Conservation (phyloP, 192 early-diverging fungal species). For the Backusella luteola region DNA sequence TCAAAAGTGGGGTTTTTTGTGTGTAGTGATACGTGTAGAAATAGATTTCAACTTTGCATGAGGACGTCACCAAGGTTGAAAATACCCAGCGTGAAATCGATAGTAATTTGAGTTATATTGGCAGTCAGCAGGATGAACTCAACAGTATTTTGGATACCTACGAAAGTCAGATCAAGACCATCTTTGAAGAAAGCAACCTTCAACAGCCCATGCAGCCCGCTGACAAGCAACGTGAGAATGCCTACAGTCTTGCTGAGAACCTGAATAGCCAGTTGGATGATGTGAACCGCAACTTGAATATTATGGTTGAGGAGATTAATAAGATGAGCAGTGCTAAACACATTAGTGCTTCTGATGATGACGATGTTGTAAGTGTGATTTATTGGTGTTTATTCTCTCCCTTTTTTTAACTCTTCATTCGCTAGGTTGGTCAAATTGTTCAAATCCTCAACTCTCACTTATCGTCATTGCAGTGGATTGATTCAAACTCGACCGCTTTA, state of each 20-base stretch:
- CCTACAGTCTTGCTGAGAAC: conserved; percentile 84
- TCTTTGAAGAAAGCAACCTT: conserved; percentile 44
- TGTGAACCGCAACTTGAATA: conserved; percentile 72
- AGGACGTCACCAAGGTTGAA: conserved; percentile 73
- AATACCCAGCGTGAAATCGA: conserved; percentile 77
- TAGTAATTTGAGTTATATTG: conserved; percentile 84
- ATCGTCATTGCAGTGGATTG: conserved; percentile 92
- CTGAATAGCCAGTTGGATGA: conserved; percentile 88
- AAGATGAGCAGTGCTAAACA: conserved; percentile 41
- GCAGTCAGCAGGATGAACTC: conserved; percentile 82
- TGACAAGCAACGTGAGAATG: conserved; percentile 83
- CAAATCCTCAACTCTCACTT: conserved; percentile 91
- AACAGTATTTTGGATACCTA: conserved; percentile 76
- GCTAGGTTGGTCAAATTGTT: conserved; percentile 69
- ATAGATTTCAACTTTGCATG: conserved; percentile 75
- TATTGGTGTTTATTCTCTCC: too few species aligned
- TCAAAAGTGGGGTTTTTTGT: too few species aligned
- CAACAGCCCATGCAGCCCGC: conserved; percentile 55
- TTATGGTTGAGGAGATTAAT: conserved; percentile 90
- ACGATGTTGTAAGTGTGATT: conserved; percentile 35
- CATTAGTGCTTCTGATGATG: conserved; percentile 29
- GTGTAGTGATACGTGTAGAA: neutral
- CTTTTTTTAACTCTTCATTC: neutral
- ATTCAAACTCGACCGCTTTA: conserved; percentile 58
- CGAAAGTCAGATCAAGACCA: conserved; percentile 63